phyloP scores from a whole-genome alignment of 495 filamentous ascomycete genomes.

The Annulohypoxylon moriforme region DNA sequence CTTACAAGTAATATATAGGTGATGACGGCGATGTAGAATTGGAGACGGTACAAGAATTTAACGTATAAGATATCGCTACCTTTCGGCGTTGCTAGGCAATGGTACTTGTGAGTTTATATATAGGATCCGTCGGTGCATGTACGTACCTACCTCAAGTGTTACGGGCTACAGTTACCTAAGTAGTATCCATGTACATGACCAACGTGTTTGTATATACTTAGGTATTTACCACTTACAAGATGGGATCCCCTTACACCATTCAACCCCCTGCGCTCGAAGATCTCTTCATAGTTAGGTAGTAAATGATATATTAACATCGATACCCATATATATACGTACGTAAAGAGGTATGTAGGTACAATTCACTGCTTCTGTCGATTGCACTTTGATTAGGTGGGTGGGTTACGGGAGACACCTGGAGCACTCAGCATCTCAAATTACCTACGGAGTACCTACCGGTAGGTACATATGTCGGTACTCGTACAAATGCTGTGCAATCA shows the following conservation, averaged over 20 bases:
- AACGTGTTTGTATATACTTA: constrained; percentile 10
- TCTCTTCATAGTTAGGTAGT: neutral
- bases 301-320: neutral
- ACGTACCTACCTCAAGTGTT: neutral
- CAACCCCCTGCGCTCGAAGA: neutral
- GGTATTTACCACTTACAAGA: constrained; percentile 4
- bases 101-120: neutral
- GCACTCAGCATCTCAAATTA: neutral
- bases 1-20: too few relatives aligned
- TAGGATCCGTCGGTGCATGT: neutral
- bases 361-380: neutral
- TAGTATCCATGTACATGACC: constrained; percentile 2
- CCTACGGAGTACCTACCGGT: neutral
- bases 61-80: neutral
- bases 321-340: neutral
- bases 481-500: constrained; percentile 1
- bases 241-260: neutral
- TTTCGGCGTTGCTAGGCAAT: neutral
- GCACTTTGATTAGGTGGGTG: neutral
- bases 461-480: neutral
- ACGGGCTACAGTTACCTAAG: neutral
- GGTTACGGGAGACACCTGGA: neutral
- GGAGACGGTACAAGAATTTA: neutral
- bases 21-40: neutral
- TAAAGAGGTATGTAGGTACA: too few relatives aligned